Conservation (phyloP, 176 grass and related monocot genomes). For the Luzula sylvatica region DNA sequence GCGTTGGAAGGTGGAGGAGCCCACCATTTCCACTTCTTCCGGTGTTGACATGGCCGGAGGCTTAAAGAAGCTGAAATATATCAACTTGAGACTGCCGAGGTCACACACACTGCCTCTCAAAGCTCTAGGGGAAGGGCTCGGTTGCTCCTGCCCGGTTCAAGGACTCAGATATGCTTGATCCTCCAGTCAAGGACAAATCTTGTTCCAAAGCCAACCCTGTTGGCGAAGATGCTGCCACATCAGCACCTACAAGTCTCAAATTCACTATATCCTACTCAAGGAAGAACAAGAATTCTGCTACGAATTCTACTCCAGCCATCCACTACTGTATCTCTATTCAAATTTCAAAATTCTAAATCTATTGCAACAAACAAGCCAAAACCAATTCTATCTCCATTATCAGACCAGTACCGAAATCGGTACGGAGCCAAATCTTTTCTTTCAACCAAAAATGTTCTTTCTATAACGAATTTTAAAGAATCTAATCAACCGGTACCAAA, state of each 20-base stretch:
- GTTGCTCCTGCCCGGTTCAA: slow-evolving; percentile 42
- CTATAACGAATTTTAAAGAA: no score
- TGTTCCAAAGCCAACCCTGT: neutral
- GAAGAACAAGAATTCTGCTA: no score
- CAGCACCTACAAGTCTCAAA: slow-evolving; percentile 12
- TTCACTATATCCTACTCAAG: slow-evolving; percentile 24
- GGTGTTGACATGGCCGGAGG: slow-evolving; percentile 14
- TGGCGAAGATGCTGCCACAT: slow-evolving; percentile 19
- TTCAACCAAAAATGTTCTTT: no score
- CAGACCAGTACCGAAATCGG: no score
- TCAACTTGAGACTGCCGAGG: neutral
- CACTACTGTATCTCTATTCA: no score
- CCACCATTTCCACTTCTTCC: slow-evolving; percentile 17
- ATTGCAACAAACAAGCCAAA: no score
- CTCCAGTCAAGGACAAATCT: slow-evolving; percentile 9
- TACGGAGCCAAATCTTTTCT: no score
- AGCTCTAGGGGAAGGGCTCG: slow-evolving; percentile 4
- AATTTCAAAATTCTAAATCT: no score
- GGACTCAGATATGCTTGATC: slow-evolving; percentile 25
- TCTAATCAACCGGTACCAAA: no score
- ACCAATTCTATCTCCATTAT: no score
- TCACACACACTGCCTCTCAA: neutral
- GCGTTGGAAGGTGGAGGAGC: slow-evolving; percentile 32
- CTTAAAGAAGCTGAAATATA: slow-evolving; percentile 3
- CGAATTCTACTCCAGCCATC: no score